Evolutionary conservation across 768 basidiomycete genomes (phyloP).

Genomic region (Udeniomyces megalosporus): DNA sequence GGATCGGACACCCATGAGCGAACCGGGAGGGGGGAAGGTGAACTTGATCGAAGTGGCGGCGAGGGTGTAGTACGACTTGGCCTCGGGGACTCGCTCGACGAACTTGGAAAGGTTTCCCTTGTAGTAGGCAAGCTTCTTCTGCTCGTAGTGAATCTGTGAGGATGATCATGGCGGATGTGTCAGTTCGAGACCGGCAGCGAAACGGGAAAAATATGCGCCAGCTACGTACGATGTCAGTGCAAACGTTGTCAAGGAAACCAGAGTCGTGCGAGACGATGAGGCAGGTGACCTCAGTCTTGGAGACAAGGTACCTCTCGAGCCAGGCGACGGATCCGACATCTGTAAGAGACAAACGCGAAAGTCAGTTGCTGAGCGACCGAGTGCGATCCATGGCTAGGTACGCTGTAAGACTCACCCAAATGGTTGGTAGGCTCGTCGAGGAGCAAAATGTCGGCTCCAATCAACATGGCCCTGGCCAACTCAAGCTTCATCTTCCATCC

Average conservation of each 20-base stretch:
- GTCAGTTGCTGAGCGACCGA: too few relatives aligned
- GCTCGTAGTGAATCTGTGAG: slow-evolving; percentile 66
- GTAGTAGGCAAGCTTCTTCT: slow-evolving; percentile 92
- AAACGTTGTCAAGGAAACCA: slow-evolving; percentile 85
- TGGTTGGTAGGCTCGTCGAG: slow-evolving; percentile 82
- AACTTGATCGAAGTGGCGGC: slow-evolving; percentile 87
- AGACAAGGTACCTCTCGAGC: slow-evolving; percentile 73
- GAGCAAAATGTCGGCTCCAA: slow-evolving; percentile 49
- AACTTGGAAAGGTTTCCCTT: slow-evolving; percentile 80
- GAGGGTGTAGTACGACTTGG: slow-evolving; percentile 90
- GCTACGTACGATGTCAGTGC: slow-evolving; percentile 55
- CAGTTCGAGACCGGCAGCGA: background rate
- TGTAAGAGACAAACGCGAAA: background rate
- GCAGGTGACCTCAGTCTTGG: slow-evolving; percentile 71
- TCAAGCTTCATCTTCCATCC: slow-evolving; percentile 99
- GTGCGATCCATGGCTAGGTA: background rate
- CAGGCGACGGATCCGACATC: slow-evolving; percentile 63
- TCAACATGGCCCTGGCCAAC: slow-evolving; percentile 87
- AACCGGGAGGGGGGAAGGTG: slow-evolving; percentile 86
- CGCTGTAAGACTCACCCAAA: slow-evolving; percentile 35
- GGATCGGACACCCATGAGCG: slow-evolving; percentile 90
- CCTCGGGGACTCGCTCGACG: slow-evolving; percentile 77
- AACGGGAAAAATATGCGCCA: background rate
- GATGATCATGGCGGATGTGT: background rate
- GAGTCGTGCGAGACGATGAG: slow-evolving; percentile 94